A percentile compares a stretch with the other conserved stretches of the same genome.
Evolutionary conservation across 2,329 filamentous ascomycete genomes (phyloP).

Genomic region (Malbranchea zuffiana): DNA sequence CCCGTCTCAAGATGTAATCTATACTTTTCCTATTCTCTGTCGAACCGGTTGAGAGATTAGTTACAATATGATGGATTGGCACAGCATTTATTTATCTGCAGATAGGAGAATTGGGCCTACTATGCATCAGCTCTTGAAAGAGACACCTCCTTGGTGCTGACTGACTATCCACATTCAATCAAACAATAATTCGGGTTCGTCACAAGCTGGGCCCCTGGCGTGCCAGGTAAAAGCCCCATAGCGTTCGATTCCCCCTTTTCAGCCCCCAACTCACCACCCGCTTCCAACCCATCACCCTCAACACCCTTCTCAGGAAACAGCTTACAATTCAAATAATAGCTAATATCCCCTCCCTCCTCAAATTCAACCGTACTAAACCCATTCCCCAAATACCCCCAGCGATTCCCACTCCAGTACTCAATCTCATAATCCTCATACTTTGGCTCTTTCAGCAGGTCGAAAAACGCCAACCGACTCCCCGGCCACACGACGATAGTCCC

Average conservation of each 20-base stretch:
- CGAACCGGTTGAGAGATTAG: too few relatives aligned
- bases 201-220: slow-evolving; percentile 4
- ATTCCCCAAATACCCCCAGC: slow-evolving; percentile 15
- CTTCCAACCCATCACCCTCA: too few relatives aligned
- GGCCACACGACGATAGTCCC: slow-evolving; percentile 20
- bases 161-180: too few relatives aligned
- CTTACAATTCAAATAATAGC: slow-evolving; percentile 13
- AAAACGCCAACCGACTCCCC: slow-evolving; percentile 16
- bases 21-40: too few relatives aligned
- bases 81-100: too few relatives aligned
- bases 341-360: slow-evolving; percentile 13
- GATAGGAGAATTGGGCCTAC: too few relatives aligned
- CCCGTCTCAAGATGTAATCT: too few relatives aligned
- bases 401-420: slow-evolving; percentile 15
- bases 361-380: slow-evolving; percentile 14
- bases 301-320: slow-evolving; percentile 12
- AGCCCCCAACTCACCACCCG: neutral
- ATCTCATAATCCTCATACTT: slow-evolving; percentile 16
- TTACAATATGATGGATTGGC: too few relatives aligned
- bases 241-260: neutral
- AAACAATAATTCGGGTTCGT: neutral
- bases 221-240: slow-evolving; percentile 7
- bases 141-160: too few relatives aligned
- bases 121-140: too few relatives aligned
- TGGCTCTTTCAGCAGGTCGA: slow-evolving; percentile 12